Conservation (phyloP, 208 protist genomes). For the Herpetomonas tarakana region DNA sequence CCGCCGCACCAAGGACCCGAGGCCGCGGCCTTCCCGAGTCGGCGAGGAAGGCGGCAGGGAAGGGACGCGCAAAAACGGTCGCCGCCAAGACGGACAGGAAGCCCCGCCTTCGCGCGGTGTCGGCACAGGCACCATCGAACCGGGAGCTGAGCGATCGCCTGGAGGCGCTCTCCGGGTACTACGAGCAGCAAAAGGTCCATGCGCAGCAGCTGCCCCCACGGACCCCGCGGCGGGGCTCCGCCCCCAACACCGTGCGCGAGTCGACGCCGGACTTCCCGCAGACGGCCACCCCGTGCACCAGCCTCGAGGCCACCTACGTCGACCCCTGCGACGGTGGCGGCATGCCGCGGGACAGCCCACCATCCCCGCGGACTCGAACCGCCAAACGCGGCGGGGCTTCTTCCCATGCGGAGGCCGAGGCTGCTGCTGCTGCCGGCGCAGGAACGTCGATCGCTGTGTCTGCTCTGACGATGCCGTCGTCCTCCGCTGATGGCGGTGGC, state of each 20-base stretch:
- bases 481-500: background rate
- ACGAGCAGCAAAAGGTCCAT: conserved; percentile 27
- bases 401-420: background rate
- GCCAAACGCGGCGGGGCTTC: background rate
- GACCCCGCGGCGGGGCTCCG: conserved; percentile 16
- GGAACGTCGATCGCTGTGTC: background rate
- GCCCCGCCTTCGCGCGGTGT: conserved; percentile 35
- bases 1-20: background rate
- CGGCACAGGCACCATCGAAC: conserved; percentile 47
- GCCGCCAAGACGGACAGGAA: background rate
- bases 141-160: conserved; percentile 61
- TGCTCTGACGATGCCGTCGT: background rate
- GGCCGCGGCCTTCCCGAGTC: background rate
- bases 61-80: background rate
- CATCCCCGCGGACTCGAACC: conserved; percentile 2
- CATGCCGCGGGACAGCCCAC: background rate
- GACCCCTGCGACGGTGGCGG: background rate
- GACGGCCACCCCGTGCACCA: background rate
- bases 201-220: conserved; percentile 10
- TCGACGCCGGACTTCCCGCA: background rate
- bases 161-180: conserved; percentile 59
- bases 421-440: background rate
- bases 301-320: no score
- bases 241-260: conserved; percentile 1
- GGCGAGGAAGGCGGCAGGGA: background rate